Conservation (phyloP, 2,329 filamentous ascomycete genomes). For the Cladosporium sp. region DNA sequence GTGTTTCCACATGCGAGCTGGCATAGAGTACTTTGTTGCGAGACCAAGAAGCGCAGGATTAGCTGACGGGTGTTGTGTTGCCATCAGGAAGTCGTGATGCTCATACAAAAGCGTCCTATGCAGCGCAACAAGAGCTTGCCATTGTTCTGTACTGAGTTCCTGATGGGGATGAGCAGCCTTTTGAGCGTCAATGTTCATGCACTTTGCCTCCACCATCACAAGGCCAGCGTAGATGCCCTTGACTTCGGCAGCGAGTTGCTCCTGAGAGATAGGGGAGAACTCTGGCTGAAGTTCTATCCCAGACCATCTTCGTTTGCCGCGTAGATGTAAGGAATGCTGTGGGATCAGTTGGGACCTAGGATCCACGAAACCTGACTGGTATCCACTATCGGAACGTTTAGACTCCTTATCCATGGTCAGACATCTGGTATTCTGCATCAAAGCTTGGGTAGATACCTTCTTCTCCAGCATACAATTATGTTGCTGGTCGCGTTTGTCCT, state of each 20-base stretch:
- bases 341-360: background rate
- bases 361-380: background rate
- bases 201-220: conserved; percentile 82
- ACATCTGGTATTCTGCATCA: too few species aligned
- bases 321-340: conserved; percentile 4
- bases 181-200: conserved; percentile 73
- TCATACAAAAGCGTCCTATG: conserved; percentile 61
- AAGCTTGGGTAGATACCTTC: too few species aligned
- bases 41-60: conserved; percentile 63
- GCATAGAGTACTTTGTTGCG: conserved; percentile 83
- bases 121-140: conserved; percentile 76
- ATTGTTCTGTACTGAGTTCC: conserved; percentile 61
- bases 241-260: conserved; percentile 75
- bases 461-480: too few species aligned
- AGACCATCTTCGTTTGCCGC: background rate
- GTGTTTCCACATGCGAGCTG: conserved; percentile 88
- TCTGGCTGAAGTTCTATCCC: conserved; percentile 19
- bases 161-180: conserved; percentile 52
- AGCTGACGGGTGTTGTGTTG: conserved; percentile 78
- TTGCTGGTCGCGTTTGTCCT: too few species aligned
- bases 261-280: conserved; percentile 58
- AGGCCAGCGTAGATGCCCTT: conserved; percentile 79
- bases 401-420: background rate
- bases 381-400: background rate
- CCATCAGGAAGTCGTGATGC: conserved; percentile 63